phyloP scores from a whole-genome alignment of 495 filamentous ascomycete genomes.

The Physcia stellaris region DNA sequence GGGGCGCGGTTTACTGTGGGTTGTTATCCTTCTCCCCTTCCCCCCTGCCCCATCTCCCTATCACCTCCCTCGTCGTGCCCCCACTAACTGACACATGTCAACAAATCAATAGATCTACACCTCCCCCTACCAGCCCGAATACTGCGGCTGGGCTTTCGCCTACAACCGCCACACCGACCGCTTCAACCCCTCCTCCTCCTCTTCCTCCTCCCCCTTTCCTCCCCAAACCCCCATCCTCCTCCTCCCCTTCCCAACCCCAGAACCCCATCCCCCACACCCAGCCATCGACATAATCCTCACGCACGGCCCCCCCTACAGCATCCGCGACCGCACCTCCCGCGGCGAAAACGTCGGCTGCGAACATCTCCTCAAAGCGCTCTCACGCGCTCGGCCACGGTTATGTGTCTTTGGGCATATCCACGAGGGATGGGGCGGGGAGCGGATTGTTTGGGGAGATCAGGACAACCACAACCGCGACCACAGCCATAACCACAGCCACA shows the following conservation, averaged over 20 bases:
- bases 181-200: constrained; percentile 28
- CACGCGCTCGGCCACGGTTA: constrained; percentile 30
- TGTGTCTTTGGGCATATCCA: constrained; percentile 53
- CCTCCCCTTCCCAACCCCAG: constrained; percentile 19
- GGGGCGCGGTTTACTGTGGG: constrained; percentile 43
- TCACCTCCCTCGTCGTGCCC: neutral
- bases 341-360: constrained; percentile 32
- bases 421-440: constrained; percentile 56
- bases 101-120: constrained; percentile 32
- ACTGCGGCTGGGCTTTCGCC: constrained; percentile 47
- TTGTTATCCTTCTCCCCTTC: neutral
- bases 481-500: too few species aligned
- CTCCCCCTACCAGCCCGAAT: constrained; percentile 57
- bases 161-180: constrained; percentile 40
- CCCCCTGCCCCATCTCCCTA: neutral
- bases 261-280: constrained; percentile 30
- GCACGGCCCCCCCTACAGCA: constrained; percentile 53
- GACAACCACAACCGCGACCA: too few species aligned
- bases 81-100: neutral
- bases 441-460: constrained; percentile 37
- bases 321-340: constrained; percentile 36
- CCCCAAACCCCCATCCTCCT: constrained; percentile 33
- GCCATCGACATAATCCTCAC: constrained; percentile 55
- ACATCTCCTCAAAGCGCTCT: constrained; percentile 30
- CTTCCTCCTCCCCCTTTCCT: constrained; percentile 16